Conservation (phyloP, 2,329 filamentous ascomycete genomes). For the Trichoderma atrobrunneum region DNA sequence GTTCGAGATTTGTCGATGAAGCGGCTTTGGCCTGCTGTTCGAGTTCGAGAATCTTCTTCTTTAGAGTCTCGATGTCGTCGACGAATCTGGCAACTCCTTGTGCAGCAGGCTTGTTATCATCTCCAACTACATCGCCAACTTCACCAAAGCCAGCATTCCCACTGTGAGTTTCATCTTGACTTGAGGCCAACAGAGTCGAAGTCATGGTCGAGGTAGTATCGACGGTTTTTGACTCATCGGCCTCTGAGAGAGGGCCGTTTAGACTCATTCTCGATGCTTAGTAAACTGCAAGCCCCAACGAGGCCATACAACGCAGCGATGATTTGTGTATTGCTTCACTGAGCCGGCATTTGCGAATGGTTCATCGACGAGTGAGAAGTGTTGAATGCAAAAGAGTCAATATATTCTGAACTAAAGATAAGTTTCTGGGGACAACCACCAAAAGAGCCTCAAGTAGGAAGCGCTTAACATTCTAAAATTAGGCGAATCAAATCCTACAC, state of each 20-base stretch:
- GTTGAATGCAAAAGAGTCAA: too few relatives aligned
- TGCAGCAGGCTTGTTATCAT: neutral
- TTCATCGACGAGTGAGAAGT: neutral
- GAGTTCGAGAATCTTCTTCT: neutral
- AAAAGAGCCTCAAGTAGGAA: neutral
- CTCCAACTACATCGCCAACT: neutral
- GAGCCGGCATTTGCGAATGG: neutral
- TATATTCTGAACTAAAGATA: neutral
- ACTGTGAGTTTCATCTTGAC: neutral
- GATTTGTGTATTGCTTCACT: neutral
- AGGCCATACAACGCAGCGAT: neutral
- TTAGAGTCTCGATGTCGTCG: neutral
- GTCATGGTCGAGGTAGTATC: neutral
- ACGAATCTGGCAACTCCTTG: neutral
- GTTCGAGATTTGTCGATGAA: neutral
- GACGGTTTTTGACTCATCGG: neutral
- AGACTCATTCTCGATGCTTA: neutral
- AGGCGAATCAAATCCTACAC: neutral
- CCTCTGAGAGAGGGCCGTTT: neutral
- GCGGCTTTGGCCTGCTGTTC: neutral
- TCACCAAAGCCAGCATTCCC: too few relatives aligned
- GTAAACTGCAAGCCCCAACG: neutral
- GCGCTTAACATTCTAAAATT: neutral
- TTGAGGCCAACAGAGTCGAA: neutral
- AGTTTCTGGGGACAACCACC: neutral